Evolutionary conservation across 2,329 filamentous ascomycete species (phyloP), one percentile per base, ranked within the genome.

Genomic region (Orbilia quercus): DNA sequence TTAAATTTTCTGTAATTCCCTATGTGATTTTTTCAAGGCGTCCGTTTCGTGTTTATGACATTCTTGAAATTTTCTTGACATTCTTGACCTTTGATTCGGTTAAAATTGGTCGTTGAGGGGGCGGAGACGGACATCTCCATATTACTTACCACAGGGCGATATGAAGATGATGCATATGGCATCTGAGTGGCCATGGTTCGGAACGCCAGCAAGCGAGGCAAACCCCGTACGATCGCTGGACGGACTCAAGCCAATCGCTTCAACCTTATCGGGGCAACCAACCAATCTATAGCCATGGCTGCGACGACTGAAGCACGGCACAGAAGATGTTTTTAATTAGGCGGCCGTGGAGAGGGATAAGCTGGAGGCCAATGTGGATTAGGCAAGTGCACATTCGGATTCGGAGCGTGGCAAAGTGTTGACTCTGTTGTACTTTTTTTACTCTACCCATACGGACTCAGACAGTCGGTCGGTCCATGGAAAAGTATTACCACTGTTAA

Each of bases 311-410:
- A 36, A 62, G 23, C 47, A 53, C 60, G 69, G 69, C 51, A 73
- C 53, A 54, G 54, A 9, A n/a, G n/a, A n/a, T n/a, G 48, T 28
- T 22, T 20, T 28, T 48, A 25, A 57, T 48, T 72, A 72, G 66
- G 66, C 66, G 51, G 38, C 66, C 58, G 47, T 59, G 50, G 50
- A 64, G 45, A 53, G 50, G n/a, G 51, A 48, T 53, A 73, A 36
- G 31, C 28, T 55, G 31, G 48, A 54, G 40, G 45, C 60, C 54
- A 57, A 28, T 28, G 60, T 60, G 34, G 20, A 73, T 64, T 66
- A 73, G 69, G 69, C 60, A 73, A 73, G 69, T 73, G 54, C 47
- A 48, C 57, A n/a, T n/a, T 51, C 34, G 38, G 57, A 57, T 55
- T 60, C 20, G 23, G 57, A 25, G 45, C 48, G 55, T 60, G 54